Evolutionary conservation across 257 asterid genomes (phyloP).

Genomic region (Ajuga chamaepitys): DNA sequence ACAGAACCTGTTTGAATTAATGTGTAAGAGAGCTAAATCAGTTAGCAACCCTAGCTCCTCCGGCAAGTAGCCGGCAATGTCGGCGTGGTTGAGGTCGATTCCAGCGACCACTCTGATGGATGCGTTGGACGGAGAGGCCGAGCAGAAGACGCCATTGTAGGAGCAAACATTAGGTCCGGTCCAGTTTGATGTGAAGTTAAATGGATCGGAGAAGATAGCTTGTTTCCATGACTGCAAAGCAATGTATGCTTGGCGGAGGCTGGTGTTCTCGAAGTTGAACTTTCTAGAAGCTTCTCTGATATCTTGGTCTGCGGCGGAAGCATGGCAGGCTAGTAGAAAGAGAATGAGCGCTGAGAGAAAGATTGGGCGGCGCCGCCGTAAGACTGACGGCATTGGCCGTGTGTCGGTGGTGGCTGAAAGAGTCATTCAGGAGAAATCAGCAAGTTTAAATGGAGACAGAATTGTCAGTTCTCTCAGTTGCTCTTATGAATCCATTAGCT

Average conservation of each 20-base stretch:
- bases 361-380: too few relatives aligned
- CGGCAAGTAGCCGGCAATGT: conserved; percentile 46
- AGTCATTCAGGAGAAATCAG: too few relatives aligned
- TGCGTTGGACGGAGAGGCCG: conserved; percentile 20
- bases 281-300: conserved; percentile 3
- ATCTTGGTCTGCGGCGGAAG: conserved; percentile 12
- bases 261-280: conserved; percentile 34
- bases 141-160: conserved; percentile 48
- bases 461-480: too few relatives aligned
- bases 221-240: conserved; percentile 48
- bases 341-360: conserved; percentile 7
- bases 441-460: too few relatives aligned
- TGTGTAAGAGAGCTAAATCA: conserved; percentile 48
- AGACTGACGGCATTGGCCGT: too few relatives aligned
- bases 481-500: too few relatives aligned
- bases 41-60: conserved; percentile 42
- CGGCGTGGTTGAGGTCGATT: conserved; percentile 46
- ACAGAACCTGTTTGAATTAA: conserved; percentile 48
- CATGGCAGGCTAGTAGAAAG: conserved; percentile 9
- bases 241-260: conserved; percentile 43
- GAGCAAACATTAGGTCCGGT: conserved; percentile 36
- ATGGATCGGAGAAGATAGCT: conserved; percentile 48
- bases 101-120: conserved; percentile 40
- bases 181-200: conserved; percentile 43
- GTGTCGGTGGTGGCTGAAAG: too few relatives aligned